Conservation (phyloP, 768 basidiomycete genomes). For the Nidula microcarpa region DNA sequence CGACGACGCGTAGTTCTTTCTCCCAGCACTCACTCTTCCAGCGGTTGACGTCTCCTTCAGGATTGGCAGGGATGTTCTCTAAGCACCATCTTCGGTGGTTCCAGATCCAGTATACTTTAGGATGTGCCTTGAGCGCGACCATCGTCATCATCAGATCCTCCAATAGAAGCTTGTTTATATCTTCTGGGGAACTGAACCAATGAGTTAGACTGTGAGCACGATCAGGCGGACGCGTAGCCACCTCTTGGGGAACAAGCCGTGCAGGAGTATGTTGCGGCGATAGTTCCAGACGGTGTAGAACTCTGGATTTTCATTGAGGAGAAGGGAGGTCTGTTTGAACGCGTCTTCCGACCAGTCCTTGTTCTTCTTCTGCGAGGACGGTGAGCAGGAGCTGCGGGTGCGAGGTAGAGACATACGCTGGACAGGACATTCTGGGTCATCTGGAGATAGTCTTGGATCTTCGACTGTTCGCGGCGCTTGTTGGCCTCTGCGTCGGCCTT, state of each 20-base stretch:
- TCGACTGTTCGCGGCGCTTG: slow-evolving; percentile 66
- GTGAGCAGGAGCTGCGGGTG: slow-evolving; percentile 4
- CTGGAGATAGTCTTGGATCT: slow-evolving; percentile 72
- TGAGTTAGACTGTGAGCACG: slow-evolving; percentile 1
- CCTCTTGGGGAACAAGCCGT: slow-evolving; percentile 69
- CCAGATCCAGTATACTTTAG: slow-evolving; percentile 99
- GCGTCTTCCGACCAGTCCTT: slow-evolving; percentile 72
- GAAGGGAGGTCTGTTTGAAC: slow-evolving; percentile 68
- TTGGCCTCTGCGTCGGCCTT: slow-evolving; percentile 62
- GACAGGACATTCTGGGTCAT: slow-evolving; percentile 62
- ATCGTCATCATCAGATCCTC: slow-evolving; percentile 82
- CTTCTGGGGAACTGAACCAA: slow-evolving; percentile 50
- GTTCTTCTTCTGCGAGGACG: slow-evolving; percentile 54
- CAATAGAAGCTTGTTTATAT: slow-evolving; percentile 60
- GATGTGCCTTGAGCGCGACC: slow-evolving; percentile 74
- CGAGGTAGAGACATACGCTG: slow-evolving; percentile 42
- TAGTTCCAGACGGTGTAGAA: slow-evolving; percentile 98
- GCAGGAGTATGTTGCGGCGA: slow-evolving; percentile 72
- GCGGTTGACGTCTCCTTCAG: slow-evolving; percentile 42
- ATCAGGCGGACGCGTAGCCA: slow-evolving; percentile 20
- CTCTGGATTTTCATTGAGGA: slow-evolving; percentile 88
- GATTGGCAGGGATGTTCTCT: slow-evolving; percentile 77
- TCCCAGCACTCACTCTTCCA: slow-evolving; percentile 86
- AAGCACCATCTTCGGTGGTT: slow-evolving; percentile 97
- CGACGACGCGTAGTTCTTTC: slow-evolving; percentile 80